These are phyloP conservation scores for Ustilago hordei DNA, from an alignment of 1,284 basidiomycete species.

Conservation along the genomic window DNA sequence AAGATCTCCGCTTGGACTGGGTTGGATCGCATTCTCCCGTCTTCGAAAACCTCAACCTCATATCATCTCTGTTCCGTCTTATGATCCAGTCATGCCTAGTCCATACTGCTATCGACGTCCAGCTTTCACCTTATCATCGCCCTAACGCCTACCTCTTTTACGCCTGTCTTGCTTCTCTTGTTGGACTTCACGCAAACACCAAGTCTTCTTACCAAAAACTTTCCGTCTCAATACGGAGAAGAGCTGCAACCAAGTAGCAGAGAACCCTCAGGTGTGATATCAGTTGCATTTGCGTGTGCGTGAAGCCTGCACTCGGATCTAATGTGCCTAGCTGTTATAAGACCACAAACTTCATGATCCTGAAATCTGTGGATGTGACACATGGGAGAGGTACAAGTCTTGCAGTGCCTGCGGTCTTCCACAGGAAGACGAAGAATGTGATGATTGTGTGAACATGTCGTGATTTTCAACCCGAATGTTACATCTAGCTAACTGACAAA, in stretches of 20 bases:
- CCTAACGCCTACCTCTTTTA: conserved; percentile 8
- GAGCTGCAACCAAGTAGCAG: neutral
- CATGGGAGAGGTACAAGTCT: neutral
- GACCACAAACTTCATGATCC: neutral
- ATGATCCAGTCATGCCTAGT: conserved; percentile 24
- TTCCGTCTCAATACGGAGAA: neutral
- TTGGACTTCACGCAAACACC: conserved; percentile 28
- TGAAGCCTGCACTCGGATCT: neutral
- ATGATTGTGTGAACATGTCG: neutral
- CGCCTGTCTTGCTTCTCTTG: conserved; percentile 16
- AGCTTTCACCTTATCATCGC: neutral
- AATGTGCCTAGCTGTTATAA: neutral
- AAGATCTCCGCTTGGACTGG: neutral
- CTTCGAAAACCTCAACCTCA: conserved; percentile 15
- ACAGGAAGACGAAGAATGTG: neutral
- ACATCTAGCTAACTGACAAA: too few relatives aligned
- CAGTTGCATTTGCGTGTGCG: too few relatives aligned
- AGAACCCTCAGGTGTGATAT: too few relatives aligned
- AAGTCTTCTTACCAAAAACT: conserved; percentile 5
- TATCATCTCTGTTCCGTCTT: conserved; percentile 5
- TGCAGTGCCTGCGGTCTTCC: neutral
- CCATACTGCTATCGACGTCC: conserved; percentile 22
- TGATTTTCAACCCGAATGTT: too few relatives aligned
- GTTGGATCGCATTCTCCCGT: conserved; percentile 1
- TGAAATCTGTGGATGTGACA: neutral